Conservation (phyloP, 2,329 filamentous ascomycete species). For the Ophidiomyces ophidiicola region DNA sequence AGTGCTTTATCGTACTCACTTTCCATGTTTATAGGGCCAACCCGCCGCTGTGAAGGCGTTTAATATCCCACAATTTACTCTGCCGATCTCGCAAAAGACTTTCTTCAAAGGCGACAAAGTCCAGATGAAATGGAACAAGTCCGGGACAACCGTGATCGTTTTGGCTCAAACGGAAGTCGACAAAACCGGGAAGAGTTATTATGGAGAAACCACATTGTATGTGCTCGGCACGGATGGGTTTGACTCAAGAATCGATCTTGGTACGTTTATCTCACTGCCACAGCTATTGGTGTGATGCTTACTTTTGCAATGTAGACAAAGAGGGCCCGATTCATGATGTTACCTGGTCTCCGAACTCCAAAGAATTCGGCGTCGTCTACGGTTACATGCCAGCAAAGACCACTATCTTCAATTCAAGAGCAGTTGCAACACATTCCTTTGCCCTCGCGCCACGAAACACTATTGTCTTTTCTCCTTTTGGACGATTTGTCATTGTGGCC, state of each 20-base stretch:
- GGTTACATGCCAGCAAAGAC: slow-evolving; percentile 99
- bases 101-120: slow-evolving; percentile 99
- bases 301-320: slow-evolving; percentile 53
- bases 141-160: slow-evolving; percentile 83
- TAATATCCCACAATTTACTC: slow-evolving; percentile 75
- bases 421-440: slow-evolving; percentile 71
- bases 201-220: slow-evolving; percentile 95
- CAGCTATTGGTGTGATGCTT: not conserved
- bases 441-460: slow-evolving; percentile 83
- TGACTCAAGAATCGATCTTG: slow-evolving; percentile 75
- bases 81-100: slow-evolving; percentile 85
- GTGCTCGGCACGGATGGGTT: slow-evolving; percentile 87
- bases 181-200: slow-evolving; percentile 97
- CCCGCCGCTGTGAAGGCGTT: slow-evolving; percentile 90
- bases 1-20: not conserved
- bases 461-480: slow-evolving; percentile 85
- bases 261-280: slow-evolving; percentile 27
- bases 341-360: slow-evolving; percentile 94
- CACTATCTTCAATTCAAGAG: slow-evolving; percentile 89
- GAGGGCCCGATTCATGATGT: slow-evolving; percentile 97
- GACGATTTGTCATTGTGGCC: slow-evolving; percentile 83
- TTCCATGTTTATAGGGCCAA: slow-evolving; percentile 54
- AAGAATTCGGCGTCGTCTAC: slow-evolving; percentile 95
- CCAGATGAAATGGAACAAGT: slow-evolving; percentile 92
- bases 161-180: slow-evolving; percentile 96